These are phyloP conservation scores for Pezicula radicicola DNA, from an alignment of 2,329 filamentous ascomycete species.

Conservation along the genomic window DNA sequence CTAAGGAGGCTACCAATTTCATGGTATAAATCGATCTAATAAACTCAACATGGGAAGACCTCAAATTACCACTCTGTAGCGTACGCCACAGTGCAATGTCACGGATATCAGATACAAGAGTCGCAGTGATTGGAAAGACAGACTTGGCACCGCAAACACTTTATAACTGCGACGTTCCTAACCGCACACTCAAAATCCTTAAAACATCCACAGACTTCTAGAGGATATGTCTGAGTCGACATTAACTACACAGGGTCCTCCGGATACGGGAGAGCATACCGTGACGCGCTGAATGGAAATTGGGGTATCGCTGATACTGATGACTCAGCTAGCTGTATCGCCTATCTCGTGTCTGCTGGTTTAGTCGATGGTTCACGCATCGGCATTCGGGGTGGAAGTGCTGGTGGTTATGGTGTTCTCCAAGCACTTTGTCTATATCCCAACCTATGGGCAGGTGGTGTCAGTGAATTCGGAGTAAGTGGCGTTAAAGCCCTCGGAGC, in stretches of 20 bases:
- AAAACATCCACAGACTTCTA: slow-evolving; percentile 41
- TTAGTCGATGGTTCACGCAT: slow-evolving; percentile 34
- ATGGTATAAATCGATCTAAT: slow-evolving; percentile 37
- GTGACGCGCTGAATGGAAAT: slow-evolving; percentile 43
- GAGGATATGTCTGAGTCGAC: slow-evolving; percentile 48
- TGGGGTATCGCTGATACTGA: slow-evolving; percentile 50
- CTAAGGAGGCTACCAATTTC: slow-evolving; percentile 26
- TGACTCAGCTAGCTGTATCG: slow-evolving; percentile 45
- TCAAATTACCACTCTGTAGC: slow-evolving; percentile 31
- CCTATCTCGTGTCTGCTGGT: slow-evolving; percentile 35
- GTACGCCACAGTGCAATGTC: slow-evolving; percentile 33
- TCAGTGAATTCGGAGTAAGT: slow-evolving; percentile 48
- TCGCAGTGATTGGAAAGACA: slow-evolving; percentile 36
- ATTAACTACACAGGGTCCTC: slow-evolving; percentile 52
- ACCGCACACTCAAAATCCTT: slow-evolving; percentile 26
- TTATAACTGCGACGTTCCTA: slow-evolving; percentile 32
- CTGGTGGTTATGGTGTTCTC: slow-evolving; percentile 52
- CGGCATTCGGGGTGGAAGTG: slow-evolving; percentile 48
- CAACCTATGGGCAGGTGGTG: slow-evolving; percentile 43
- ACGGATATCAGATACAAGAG: slow-evolving; percentile 30
- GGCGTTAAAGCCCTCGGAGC: slow-evolving; percentile 43
- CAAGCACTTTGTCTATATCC: slow-evolving; percentile 45
- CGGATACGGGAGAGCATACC: slow-evolving; percentile 47
- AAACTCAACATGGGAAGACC: slow-evolving; percentile 25
- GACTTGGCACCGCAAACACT: slow-evolving; percentile 28